Conservation (phyloP, 768 basidiomycete genomes). For the Cystobasidium ongulense region DNA sequence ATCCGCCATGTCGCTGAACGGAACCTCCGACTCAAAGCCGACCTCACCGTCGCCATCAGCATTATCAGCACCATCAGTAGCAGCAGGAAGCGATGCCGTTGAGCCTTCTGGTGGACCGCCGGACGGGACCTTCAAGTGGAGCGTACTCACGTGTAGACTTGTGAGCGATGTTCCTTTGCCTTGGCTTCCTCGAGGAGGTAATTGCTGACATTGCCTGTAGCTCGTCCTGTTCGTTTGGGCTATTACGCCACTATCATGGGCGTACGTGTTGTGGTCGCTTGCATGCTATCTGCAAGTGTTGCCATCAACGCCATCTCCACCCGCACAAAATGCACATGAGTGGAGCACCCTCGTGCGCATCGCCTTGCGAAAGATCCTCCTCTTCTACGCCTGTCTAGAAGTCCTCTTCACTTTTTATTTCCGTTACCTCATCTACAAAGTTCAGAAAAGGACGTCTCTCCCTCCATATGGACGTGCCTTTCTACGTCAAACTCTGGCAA, state of each 20-base stretch:
- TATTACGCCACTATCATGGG: conserved; percentile 35
- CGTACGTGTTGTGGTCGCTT: conserved; percentile 35
- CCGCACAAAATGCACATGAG: not conserved
- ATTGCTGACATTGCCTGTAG: not conserved
- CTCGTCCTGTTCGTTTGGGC: conserved; percentile 33
- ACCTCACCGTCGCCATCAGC: not conserved
- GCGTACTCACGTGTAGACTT: conserved; percentile 2
- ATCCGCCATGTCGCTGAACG: not conserved
- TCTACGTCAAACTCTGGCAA: conserved; percentile 34
- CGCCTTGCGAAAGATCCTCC: conserved; percentile 29
- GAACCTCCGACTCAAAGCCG: not conserved
- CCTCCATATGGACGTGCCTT: conserved; percentile 33
- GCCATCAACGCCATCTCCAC: not conserved
- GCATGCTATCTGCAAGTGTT: conserved; percentile 20
- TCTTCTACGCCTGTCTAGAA: conserved; percentile 34
- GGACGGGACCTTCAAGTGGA: conserved; percentile 9
- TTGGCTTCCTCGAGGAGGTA: no score
- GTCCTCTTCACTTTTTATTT: conserved; percentile 36
- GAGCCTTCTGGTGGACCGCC: conserved; percentile 20
- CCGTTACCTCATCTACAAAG: conserved; percentile 31
- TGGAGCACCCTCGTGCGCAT: not conserved
- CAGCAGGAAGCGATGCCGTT: not conserved
- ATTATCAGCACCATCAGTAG: no score
- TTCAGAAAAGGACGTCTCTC: conserved; percentile 24
- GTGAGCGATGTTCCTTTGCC: no score